These are phyloP conservation scores for Nosema muscidifuracis DNA, from an alignment of 371 early-diverging fungal species.

Conservation along the genomic window DNA sequence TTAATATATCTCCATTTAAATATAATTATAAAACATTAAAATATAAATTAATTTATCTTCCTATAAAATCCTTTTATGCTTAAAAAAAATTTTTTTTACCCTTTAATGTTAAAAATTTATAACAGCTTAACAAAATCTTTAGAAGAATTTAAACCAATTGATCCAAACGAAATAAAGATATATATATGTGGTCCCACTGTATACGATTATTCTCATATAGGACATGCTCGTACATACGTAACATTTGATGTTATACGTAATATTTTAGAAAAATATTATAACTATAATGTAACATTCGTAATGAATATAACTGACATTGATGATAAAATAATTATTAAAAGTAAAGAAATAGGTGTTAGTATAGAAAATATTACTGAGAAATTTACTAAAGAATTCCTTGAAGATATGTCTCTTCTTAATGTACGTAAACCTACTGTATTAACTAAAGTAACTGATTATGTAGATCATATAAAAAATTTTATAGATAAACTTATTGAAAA, in stretches of 20 bases:
- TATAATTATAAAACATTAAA: no score
- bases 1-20: no score
- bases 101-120: constrained; percentile 26
- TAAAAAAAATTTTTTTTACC: constrained; percentile 8
- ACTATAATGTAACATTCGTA: constrained; percentile 82
- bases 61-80: neutral
- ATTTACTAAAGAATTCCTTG: constrained; percentile 89
- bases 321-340: constrained; percentile 71
- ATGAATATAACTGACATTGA: constrained; percentile 99
- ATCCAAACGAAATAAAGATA: constrained; percentile 51
- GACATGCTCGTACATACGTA: constrained; percentile 91
- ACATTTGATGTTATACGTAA: constrained; percentile 87
- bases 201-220: constrained; percentile 93
- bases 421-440: constrained; percentile 79
- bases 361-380: constrained; percentile 68
- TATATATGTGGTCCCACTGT: constrained; percentile 94
- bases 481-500: constrained; percentile 81
- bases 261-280: constrained; percentile 85
- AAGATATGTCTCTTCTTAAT: constrained; percentile 81
- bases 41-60: neutral
- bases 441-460: constrained; percentile 92
- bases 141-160: constrained; percentile 37
- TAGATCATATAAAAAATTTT: constrained; percentile 82
- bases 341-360: constrained; percentile 43
- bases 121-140: constrained; percentile 47